Conservation (phyloP, 1,284 basidiomycete genomes). For the Melampsora larici-populina region DNA sequence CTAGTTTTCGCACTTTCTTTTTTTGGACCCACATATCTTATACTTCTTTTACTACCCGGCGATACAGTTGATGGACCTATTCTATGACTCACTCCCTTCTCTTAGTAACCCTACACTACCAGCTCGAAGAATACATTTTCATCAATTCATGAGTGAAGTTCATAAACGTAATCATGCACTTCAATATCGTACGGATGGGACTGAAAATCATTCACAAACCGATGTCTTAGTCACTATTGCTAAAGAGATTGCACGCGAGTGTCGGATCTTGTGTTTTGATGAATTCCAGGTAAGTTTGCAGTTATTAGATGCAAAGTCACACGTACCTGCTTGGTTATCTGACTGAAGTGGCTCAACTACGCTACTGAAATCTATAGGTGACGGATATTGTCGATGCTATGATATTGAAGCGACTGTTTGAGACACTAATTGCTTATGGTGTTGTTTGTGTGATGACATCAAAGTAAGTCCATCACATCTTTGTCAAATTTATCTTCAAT, state of each 20-base stretch:
- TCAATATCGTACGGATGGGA: conserved; percentile 65
- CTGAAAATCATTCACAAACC: conserved; percentile 60
- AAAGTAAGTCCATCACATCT: conserved; percentile 64
- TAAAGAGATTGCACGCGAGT: conserved; percentile 78
- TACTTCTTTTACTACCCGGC: conserved; percentile 60
- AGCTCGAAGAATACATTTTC: conserved; percentile 46
- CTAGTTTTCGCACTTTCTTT: background rate
- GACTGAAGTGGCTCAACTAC: background rate
- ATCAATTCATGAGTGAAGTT: conserved; percentile 92
- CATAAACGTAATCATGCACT: conserved; percentile 84
- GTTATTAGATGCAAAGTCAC: conserved; percentile 11
- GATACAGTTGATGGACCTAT: conserved; percentile 91
- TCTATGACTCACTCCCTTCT: conserved; percentile 57
- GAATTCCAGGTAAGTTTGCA: conserved; percentile 78
- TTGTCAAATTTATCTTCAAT: background rate
- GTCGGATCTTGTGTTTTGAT: conserved; percentile 88
- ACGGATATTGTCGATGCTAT: conserved; percentile 99
- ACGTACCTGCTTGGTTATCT: conserved; percentile 1
- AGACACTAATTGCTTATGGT: conserved; percentile 77
- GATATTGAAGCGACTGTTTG: conserved; percentile 86
- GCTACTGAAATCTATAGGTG: conserved; percentile 61
- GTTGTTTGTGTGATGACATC: conserved; percentile 95
- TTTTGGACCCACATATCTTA: background rate
- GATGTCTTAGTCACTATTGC: conserved; percentile 88
- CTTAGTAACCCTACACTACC: conserved; percentile 13